Evolutionary conservation across 176 grass and related monocot species (phyloP), one percentile per base, ranked within the genome.

Genomic region (Dactylis glomerata): DNA sequence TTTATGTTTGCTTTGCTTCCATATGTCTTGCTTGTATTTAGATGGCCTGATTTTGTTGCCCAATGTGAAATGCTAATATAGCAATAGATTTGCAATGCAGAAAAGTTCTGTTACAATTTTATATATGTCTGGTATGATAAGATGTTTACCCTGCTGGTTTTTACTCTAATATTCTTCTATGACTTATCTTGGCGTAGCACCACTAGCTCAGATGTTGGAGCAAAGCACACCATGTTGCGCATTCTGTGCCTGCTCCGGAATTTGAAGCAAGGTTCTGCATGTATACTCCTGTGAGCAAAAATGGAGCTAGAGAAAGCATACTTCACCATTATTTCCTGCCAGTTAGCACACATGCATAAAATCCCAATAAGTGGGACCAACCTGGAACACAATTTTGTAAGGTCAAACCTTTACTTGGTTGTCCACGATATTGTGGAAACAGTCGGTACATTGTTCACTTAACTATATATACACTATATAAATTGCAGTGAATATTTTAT

Each of bases 31-130:
- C 9, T 65, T 62, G 44, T 64, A 51, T 59, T 44, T 63, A 42
- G 17, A 9, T 23, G 32, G 34, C 77, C 77, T 74, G 56, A 63
- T 80, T 64, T 86, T 81, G 11, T 46, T 68, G 70, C 27, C 78
- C 47, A 8, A 76, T 36, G 59, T 66, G 70, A 56, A 57, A 66
- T 65, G 33, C 14, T 42, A 81, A 86, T 46, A 66, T 23, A 37
- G 32, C 32, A n/a, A 54, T 32, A 33, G 6, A n/a, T 80, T 62
- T 73, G 37, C 30, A 32, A 42, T 81, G 44, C 38, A 75, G 33
- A 41, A 41, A 41, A 41, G 49, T 67, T 75, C 67, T 42, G 19
- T 81, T 24, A n/a, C n/a, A 32, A 65, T 40, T 8, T 71, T 69
- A 23, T 32, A 9, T 70, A 1, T 19, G 8, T 28, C 74, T 15